Conservation (phyloP, 805 yeast species). For the Schizosaccharomyces cryophilus region DNA sequence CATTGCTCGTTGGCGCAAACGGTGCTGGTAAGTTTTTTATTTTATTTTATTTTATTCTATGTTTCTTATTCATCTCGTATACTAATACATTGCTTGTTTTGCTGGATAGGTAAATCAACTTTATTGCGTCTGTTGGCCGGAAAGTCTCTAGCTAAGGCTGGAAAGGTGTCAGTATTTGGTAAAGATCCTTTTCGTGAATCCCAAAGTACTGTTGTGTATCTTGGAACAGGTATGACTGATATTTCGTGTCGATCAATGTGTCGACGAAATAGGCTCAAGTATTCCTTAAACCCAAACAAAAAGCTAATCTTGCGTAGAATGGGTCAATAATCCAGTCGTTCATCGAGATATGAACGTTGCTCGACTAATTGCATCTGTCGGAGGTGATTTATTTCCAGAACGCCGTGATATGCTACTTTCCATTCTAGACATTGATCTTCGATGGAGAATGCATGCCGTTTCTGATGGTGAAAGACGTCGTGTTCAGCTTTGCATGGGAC, state of each 20-base stretch:
- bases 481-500: slow-evolving; percentile 83
- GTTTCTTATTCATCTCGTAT: too few species aligned
- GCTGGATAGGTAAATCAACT: slow-evolving; percentile 63
- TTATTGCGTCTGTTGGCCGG: slow-evolving; percentile 69
- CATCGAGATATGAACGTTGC: slow-evolving; percentile 77
- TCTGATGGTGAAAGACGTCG: slow-evolving; percentile 91
- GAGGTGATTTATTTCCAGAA: slow-evolving; percentile 49
- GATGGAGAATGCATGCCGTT: slow-evolving; percentile 78
- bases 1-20: slow-evolving; percentile 71
- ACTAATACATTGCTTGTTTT: background rate
- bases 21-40: background rate
- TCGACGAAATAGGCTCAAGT: slow-evolving; percentile 61
- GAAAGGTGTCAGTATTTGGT: slow-evolving; percentile 51
- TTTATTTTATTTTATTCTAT: background rate
- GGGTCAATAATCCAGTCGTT: slow-evolving; percentile 83
- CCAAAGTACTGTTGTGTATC: slow-evolving; percentile 31
- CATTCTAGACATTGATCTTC: slow-evolving; percentile 60
- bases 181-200: slow-evolving; percentile 63
- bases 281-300: background rate
- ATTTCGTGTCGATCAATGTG: slow-evolving; percentile 41
- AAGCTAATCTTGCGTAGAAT: slow-evolving; percentile 24
- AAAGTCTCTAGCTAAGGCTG: slow-evolving; percentile 57
- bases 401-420: slow-evolving; percentile 55
- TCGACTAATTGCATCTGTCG: slow-evolving; percentile 53
- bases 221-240: slow-evolving; percentile 35